These are phyloP conservation scores for Tremella yokohamensis DNA, from an alignment of 768 basidiomycete genomes.

Conservation along the genomic window DNA sequence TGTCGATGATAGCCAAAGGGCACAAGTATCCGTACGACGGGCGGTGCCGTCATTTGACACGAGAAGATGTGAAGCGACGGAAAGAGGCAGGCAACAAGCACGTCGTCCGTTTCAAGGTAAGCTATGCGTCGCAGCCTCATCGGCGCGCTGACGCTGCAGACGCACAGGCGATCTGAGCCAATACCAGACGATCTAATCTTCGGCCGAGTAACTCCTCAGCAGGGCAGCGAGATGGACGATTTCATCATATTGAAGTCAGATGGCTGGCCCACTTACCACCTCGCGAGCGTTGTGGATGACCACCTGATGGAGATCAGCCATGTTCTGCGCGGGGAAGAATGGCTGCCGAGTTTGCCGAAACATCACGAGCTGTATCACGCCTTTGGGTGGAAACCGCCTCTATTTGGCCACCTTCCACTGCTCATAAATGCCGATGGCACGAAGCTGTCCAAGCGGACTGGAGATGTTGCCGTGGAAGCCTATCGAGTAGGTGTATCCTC, in stretches of 20 bases:
- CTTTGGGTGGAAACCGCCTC: slow-evolving; percentile 66
- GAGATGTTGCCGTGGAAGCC: slow-evolving; percentile 78
- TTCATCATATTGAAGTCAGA: slow-evolving; percentile 90
- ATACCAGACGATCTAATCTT: slow-evolving; percentile 70
- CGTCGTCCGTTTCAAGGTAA: slow-evolving; percentile 82
- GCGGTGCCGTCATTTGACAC: slow-evolving; percentile 75
- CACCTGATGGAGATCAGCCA: slow-evolving; percentile 94
- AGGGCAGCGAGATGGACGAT: slow-evolving; percentile 60
- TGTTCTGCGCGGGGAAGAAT: slow-evolving; percentile 93
- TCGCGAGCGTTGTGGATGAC: slow-evolving; percentile 94
- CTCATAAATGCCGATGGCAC: slow-evolving; percentile 83
- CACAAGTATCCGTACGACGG: slow-evolving; percentile 79
- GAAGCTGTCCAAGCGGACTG: slow-evolving; percentile 92
- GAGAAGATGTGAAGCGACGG: slow-evolving; percentile 75
- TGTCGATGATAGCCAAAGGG: slow-evolving; percentile 69
- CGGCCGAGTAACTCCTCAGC: slow-evolving; percentile 55
- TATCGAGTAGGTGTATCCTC: slow-evolving; percentile 63
- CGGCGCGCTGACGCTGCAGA: slow-evolving; percentile 4
- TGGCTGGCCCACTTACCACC: slow-evolving; percentile 89
- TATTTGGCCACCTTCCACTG: slow-evolving; percentile 87
- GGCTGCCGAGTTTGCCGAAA: slow-evolving; percentile 87
- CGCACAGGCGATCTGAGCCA: slow-evolving; percentile 55
- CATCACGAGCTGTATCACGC: slow-evolving; percentile 85
- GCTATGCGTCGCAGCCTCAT: background rate
- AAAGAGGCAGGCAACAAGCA: slow-evolving; percentile 71